Evolutionary conservation across 2,329 filamentous ascomycete genomes (phyloP), one percentile per base, ranked within the genome.

Genomic region (Colletotrichum viniferum): DNA sequence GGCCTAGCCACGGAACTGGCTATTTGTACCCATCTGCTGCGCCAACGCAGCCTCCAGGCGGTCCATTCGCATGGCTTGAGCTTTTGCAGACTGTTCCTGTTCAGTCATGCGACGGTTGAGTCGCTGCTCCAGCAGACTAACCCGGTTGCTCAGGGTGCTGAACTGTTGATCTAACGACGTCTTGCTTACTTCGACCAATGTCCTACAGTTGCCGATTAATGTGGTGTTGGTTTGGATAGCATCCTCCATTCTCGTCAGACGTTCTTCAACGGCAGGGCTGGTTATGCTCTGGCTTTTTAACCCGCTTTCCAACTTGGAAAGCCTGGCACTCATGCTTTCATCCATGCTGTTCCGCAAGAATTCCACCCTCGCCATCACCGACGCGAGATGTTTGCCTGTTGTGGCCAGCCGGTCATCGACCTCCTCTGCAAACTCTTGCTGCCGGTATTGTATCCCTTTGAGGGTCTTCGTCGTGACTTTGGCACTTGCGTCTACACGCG

Each of bases 181-280:
- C 34, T 73, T 72, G 56, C 55, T 73, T 8, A 58, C 62, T 34
- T 73, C 73, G 10, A 75, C 63, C n/a, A 75, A 26, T 7, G 63
- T 73, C 60, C 69, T 75, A 38, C 73, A 73, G 14, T 67, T 63
- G 24, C 63, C 18, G 38, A 75, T 68, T 21, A 75, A 58, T 26
- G 56, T 36, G 18, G 26, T 30, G 3, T 26, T 73, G 18, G 34
- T 48, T 16, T 32, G 26, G 18, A 63, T 34, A 36, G 43, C 43
- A 36, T 67, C 56, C n/a, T 73, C 73, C 30, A 72, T 68, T 28
- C 26, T 68, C 12, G 18, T 7, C 24, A 75, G 18, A 3, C 73
- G 73, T 5, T 32, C 12, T 14, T 58, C 63, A 10, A 43, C 13
- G 5, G 30, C 38, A 7, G 38, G 10, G 28, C 32, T 26, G 56